These are phyloP conservation scores for Barnettozyma populi DNA, from an alignment of 805 yeast genomes.

Conservation along the genomic window DNA sequence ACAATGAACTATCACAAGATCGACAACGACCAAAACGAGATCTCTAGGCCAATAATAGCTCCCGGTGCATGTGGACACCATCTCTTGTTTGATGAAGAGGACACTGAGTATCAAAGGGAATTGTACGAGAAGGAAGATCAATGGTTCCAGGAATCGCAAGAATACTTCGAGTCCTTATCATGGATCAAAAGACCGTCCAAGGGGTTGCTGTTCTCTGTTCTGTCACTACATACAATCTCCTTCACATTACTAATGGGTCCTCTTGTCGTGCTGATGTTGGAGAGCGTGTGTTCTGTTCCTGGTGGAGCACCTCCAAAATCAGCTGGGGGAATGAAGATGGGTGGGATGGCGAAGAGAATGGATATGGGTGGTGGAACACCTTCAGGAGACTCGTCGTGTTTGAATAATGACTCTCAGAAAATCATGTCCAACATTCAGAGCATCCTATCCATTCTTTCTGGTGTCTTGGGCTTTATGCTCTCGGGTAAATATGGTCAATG, in stretches of 20 bases:
- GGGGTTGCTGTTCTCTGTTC: slow-evolving; percentile 8
- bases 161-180: background rate
- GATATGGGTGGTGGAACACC: slow-evolving; percentile 11
- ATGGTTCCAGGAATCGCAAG: slow-evolving; percentile 11
- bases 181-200: slow-evolving; percentile 18
- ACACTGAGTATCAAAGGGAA: background rate
- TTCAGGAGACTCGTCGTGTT: slow-evolving; percentile 1
- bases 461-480: slow-evolving; percentile 17
- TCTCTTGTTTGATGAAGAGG: background rate
- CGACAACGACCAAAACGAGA: background rate
- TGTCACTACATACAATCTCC: slow-evolving; percentile 14
- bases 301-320: background rate
- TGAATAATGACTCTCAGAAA: slow-evolving; percentile 11
- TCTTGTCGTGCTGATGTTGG: slow-evolving; percentile 13
- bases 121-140: slow-evolving; percentile 5
- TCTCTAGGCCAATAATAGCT: background rate
- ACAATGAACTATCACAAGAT: background rate
- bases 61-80: background rate
- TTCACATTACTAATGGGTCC: slow-evolving; percentile 18
- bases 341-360: slow-evolving; percentile 8
- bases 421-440: slow-evolving; percentile 16
- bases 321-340: background rate
- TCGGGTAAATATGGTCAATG: slow-evolving; percentile 22
- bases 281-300: slow-evolving; percentile 10
- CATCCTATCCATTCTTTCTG: slow-evolving; percentile 15